Percentiles rank a stretch among this genome's conserved stretches.
Evolutionary conservation across 192 early-diverging fungal species (phyloP).

Genomic region (Mortierella alpina): DNA sequence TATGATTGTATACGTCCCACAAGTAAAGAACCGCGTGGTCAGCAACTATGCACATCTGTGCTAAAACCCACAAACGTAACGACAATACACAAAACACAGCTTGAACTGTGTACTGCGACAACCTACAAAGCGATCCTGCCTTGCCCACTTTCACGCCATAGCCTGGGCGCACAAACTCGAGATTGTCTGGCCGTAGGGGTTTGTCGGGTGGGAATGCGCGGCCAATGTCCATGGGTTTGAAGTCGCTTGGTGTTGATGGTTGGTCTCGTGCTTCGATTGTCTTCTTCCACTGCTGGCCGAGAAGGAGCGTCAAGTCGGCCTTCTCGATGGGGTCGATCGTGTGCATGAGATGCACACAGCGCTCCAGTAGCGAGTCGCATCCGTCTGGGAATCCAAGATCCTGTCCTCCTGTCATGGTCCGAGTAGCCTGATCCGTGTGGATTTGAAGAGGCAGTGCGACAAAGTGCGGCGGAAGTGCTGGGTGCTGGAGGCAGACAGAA

Average conservation of each 20-base stretch:
- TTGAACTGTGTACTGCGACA: too few species aligned
- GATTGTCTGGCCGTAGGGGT: conserved; percentile 57
- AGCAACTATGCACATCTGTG: not conserved
- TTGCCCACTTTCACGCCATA: conserved; percentile 61
- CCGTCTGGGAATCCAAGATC: conserved; percentile 30
- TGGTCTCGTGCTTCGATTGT: conserved; percentile 22
- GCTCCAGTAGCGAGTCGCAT: conserved; percentile 58
- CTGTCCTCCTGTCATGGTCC: conserved; percentile 3
- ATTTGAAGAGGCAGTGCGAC: not conserved
- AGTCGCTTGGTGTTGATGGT: conserved; percentile 26
- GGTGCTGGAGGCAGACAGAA: not conserved
- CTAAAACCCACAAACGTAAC: not conserved
- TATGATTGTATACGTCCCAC: not conserved
- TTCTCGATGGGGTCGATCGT: conserved; percentile 66
- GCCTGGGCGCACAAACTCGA: conserved; percentile 57
- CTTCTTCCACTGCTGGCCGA: conserved; percentile 39
- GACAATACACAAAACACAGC: not conserved
- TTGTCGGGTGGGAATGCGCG: conserved; percentile 59
- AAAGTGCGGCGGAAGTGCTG: not conserved
- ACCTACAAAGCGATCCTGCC: conserved; percentile 56
- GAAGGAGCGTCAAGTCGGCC: conserved; percentile 51
- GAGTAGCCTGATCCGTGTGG: not conserved
- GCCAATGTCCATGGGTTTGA: conserved; percentile 38
- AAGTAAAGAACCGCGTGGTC: not conserved
- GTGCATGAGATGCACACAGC: conserved; percentile 63